Base-by-base conservation (phyloP, 176 grass and related monocot genomes). In the Saccharum spontaneum region DNA sequence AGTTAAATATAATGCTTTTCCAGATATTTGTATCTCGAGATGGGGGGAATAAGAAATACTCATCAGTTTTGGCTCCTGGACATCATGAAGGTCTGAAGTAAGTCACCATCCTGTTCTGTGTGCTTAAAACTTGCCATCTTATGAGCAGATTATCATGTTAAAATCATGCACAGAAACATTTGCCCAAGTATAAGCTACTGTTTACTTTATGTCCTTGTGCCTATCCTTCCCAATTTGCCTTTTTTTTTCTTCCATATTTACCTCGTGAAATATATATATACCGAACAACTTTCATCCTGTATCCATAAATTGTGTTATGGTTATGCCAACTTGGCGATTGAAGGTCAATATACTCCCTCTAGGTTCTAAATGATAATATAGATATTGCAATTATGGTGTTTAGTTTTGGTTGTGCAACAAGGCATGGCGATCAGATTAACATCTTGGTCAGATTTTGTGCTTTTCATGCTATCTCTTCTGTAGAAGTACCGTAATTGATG, bases 21-120 rank as follows among this genome's bases (percentile, higher is more conserved):
- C 86, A 99, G 97, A 99, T 99, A 83, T 99, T 99, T 88, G 85
- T 99, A 83, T 92, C 97, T 81, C 82, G 97, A 77, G 97, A 94
- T 28, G 88, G 91, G 41, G 93, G 97, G 30, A 94, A 89, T 71
- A 99, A 94, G 88, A 99, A 94, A 23, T 96, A 91, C 52, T 94
- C 97, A 26, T 88, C 97, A 69, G 97, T 96, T 41, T 91, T 99
- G 86, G 81, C 97, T 85, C 97, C 97, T 82, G 97, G 97, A 52
- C 91, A 88, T 39, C 97, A 96, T 84, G 97, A 99, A 86, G 93
- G 97, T 80, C 75, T 99, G 80, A 90, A 94, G 97, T 99, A 90
- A 92, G 91, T 75, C 6, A 40, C 44, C 18, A 11, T 22, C 85
- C 68, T 79, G 38, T 66, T 91, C 60, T 82, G 15, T 64, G 82